phyloP scores from a whole-genome alignment of 148 eudicot species.

The Chenopodium formosanum region DNA sequence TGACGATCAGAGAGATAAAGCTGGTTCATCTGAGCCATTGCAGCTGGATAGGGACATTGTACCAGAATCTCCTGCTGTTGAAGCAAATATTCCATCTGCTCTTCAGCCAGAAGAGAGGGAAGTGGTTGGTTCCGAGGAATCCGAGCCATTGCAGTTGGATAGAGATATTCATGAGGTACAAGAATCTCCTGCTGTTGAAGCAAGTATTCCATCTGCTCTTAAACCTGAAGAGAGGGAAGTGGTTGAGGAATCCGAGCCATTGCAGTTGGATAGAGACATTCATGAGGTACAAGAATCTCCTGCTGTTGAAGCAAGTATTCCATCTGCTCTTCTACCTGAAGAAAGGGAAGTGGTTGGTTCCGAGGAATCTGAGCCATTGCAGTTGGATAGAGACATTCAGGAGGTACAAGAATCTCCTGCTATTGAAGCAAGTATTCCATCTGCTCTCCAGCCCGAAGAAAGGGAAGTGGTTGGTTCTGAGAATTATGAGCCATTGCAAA shows the following conservation, averaged over 20 bases:
- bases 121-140: too few species aligned
- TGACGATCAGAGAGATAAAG: neutral
- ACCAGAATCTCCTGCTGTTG: neutral
- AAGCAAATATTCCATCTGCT: neutral
- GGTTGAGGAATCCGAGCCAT: neutral
- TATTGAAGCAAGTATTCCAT: neutral
- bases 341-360: neutral
- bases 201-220: neutral
- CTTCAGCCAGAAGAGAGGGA: neutral
- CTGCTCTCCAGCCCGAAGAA: constrained; percentile 2
- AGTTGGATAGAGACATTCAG: neutral
- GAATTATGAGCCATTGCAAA: neutral
- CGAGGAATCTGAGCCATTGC: neutral
- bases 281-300: neutral
- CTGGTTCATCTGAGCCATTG: constrained; percentile 12
- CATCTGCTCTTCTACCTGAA: neutral
- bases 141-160: constrained; percentile 5
- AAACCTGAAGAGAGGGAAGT: neutral
- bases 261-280: constrained; percentile 1
- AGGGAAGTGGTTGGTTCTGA: neutral
- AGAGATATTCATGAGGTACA: neutral
- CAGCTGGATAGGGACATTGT: neutral
- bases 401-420: constrained; percentile 7
- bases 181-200: constrained; percentile 2
- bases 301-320: neutral